phyloP scores from a whole-genome alignment of 1,284 basidiomycete species.

The Cryptococcus floricola region DNA sequence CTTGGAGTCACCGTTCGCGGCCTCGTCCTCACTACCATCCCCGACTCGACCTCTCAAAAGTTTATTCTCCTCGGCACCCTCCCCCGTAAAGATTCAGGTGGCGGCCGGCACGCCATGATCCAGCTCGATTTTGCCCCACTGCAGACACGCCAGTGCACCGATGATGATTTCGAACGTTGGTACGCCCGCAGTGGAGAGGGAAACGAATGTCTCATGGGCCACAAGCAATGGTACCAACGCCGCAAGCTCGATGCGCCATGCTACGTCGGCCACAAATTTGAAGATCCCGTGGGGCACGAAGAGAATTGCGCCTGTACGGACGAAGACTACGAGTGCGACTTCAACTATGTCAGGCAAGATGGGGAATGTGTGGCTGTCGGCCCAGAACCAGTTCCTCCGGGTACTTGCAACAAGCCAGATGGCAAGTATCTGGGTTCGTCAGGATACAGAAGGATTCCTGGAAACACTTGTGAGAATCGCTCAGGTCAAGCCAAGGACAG shows the following conservation, averaged over 20 bases:
- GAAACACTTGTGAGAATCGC: conserved; percentile 72
- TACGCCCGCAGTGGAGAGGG: conserved; percentile 65
- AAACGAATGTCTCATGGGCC: conserved; percentile 88
- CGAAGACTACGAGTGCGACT: conserved; percentile 84
- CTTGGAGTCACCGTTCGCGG: conserved; percentile 72
- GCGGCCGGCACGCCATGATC: conserved; percentile 67
- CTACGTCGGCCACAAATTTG: conserved; percentile 87
- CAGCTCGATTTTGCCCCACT: conserved; percentile 80
- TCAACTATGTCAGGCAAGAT: conserved; percentile 57
- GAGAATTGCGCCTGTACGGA: conserved; percentile 80
- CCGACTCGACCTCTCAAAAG: conserved; percentile 90
- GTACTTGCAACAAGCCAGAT: conserved; percentile 62
- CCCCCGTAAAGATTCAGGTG: conserved; percentile 58
- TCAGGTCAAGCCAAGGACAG: conserved; percentile 62
- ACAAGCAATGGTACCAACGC: conserved; percentile 93
- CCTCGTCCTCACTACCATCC: conserved; percentile 72
- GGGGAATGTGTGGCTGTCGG: conserved; percentile 73
- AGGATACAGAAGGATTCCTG: conserved; percentile 87
- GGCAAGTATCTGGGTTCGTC: conserved; percentile 80
- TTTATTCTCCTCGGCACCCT: conserved; percentile 76
- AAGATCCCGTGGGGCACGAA: conserved; percentile 75
- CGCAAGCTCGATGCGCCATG: conserved; percentile 81
- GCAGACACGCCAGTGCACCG: conserved; percentile 65
- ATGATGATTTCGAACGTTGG: conserved; percentile 82
- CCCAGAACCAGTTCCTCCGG: conserved; percentile 77